Evolutionary conservation across 2,329 filamentous ascomycete species (phyloP), one percentile per base, ranked within the genome.

Genomic region (Aureobasidium sp.): DNA sequence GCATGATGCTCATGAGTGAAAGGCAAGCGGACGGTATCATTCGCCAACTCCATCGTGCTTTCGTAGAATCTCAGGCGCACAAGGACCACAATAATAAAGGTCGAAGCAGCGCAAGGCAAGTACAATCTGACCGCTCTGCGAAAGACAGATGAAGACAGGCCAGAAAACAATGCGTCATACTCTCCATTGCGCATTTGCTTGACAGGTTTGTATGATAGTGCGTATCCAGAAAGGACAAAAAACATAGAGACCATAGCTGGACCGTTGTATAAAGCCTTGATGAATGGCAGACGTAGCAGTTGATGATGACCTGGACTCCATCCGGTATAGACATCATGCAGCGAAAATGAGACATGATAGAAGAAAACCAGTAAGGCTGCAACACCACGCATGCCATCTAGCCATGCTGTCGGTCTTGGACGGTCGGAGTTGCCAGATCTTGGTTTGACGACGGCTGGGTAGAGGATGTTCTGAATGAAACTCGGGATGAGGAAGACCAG

Each of bases 221-320:
- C 41, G n/a, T 27, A 44, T 27, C 41, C 83, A 0, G 82, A 84
- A 45, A 85, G 81, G 67, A 85, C 79, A 68, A 85, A 85, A 75
- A 86, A 86, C 64, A 85, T 71, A 70, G 79, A 81, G 42, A 85
- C 83, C 66, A 81, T 82, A 0, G 81, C 62, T 2, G 80, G 81
- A 0, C 82, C 82, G 59, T 80, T 78, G 68, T 79, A 84, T 63
- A 80, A 84, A 72, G 14, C 82, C 21, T 21, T 75, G 21, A 85
- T 61, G 62, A 84, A 77, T 8, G 82, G 82, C 2, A 84, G 75
- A 66, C 81, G 79, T 64, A 82, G 34, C 8, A 59, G 37, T 50
- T 53, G 41, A 59, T 21, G 16, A 14, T 14, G 34, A 7, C 25
- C 32, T 9, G 8, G 45, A 34, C 9, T 29, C 34, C 61, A 49